Evolutionary conservation across 1,284 basidiomycete genomes (phyloP).

Genomic region (Ustilago shanxiensis): DNA sequence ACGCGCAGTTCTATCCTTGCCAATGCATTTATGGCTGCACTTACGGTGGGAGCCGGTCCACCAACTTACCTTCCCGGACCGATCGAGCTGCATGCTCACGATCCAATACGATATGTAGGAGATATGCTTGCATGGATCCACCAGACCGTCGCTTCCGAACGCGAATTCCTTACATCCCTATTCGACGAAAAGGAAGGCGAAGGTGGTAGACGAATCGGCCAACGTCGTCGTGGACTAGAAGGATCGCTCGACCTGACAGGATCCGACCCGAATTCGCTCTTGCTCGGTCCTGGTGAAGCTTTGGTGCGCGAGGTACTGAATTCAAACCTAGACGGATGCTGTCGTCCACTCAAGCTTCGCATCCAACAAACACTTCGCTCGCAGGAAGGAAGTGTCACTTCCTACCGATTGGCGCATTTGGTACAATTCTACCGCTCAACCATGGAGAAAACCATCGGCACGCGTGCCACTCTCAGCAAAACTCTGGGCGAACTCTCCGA

Average conservation of each 20-base stretch:
- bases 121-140: conserved; percentile 99
- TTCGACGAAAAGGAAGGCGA: conserved; percentile 70
- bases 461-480: conserved; percentile 80
- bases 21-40: conserved; percentile 83
- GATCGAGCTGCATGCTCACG: conserved; percentile 96
- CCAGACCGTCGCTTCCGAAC: conserved; percentile 92
- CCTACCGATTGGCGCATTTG: conserved; percentile 92
- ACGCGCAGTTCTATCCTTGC: conserved; percentile 85
- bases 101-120: conserved; percentile 93
- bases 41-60: conserved; percentile 82
- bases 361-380: conserved; percentile 91
- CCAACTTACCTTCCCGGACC: conserved; percentile 88
- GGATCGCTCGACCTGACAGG: conserved; percentile 51
- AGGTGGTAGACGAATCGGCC: conserved; percentile 70
- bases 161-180: conserved; percentile 74
- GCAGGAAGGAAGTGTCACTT: conserved; percentile 90
- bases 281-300: conserved; percentile 37
- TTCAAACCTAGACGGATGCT: conserved; percentile 83
- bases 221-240: conserved; percentile 46
- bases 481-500: conserved; percentile 79
- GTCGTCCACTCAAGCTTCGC: conserved; percentile 79
- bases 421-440: conserved; percentile 92
- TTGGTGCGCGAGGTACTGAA: conserved; percentile 82
- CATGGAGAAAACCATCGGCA: conserved; percentile 90
- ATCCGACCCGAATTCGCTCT: conserved; percentile 22